These are phyloP conservation scores for Trichomonas tenax DNA, from an alignment of 208 protist genomes.

Conservation along the genomic window DNA sequence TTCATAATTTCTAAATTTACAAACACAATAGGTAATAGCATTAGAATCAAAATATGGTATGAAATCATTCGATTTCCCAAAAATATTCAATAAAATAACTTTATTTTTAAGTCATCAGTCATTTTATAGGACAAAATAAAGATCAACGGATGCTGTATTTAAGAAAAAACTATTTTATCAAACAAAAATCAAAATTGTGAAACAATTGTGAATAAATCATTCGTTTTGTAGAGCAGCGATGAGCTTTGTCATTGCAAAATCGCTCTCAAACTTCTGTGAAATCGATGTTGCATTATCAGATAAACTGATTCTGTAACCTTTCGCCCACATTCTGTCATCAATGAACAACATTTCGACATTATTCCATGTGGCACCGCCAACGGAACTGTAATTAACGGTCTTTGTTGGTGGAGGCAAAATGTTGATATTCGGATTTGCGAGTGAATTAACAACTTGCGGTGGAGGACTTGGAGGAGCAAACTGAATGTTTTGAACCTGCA, in stretches of 20 bases:
- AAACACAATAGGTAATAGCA: too few relatives aligned
- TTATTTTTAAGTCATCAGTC: too few relatives aligned
- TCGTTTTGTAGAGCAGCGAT: background rate
- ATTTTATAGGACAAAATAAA: too few relatives aligned
- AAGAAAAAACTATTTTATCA: too few relatives aligned
- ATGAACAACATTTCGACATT: background rate
- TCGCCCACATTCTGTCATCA: background rate
- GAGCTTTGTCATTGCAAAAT: background rate
- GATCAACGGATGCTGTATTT: too few relatives aligned
- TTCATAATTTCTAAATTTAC: too few relatives aligned
- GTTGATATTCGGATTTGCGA: background rate
- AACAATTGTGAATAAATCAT: background rate
- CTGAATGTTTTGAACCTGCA: too few relatives aligned
- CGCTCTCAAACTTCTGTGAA: background rate
- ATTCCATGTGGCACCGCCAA: background rate
- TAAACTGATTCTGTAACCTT: background rate
- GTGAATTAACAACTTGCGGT: background rate
- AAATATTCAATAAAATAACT: too few relatives aligned
- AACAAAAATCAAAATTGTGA: too few relatives aligned
- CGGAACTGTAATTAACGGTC: background rate
- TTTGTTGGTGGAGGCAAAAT: background rate
- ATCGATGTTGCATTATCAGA: background rate
- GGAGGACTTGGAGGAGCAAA: background rate
- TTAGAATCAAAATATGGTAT: too few relatives aligned
- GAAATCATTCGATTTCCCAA: too few relatives aligned